Conservation (phyloP, 2,329 filamentous ascomycete genomes). For the Aspergillus sp. region DNA sequence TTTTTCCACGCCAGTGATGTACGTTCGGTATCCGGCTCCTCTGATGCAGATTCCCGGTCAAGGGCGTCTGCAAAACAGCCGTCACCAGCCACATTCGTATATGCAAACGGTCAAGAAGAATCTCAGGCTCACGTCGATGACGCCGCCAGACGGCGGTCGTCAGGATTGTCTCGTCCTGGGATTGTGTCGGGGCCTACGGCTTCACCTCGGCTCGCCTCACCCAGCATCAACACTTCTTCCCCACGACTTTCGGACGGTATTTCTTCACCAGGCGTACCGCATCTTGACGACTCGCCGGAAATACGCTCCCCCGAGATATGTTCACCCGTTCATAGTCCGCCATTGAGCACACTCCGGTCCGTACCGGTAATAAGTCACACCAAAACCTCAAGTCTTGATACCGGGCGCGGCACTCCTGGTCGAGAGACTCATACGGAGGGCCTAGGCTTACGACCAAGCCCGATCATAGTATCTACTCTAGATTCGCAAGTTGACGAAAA, state of each 20-base stretch:
- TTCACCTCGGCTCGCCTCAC: constrained; percentile 33
- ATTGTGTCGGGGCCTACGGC: constrained; percentile 24
- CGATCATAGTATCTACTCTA: constrained; percentile 30
- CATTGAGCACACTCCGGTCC: constrained; percentile 19
- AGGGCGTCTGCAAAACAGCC: constrained; percentile 26
- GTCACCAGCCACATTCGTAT: constrained; percentile 34
- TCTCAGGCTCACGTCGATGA: constrained; percentile 16
- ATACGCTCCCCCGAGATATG: constrained; percentile 19
- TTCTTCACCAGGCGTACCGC: constrained; percentile 18
- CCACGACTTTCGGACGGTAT: constrained; percentile 25
- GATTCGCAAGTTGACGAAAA: constrained; percentile 21
- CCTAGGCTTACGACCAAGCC: constrained; percentile 29
- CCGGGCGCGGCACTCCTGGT: constrained; percentile 9
- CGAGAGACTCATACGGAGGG: constrained; percentile 15
- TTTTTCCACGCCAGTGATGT: constrained; percentile 93
- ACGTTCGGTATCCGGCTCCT: constrained; percentile 48
- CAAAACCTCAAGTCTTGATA: constrained; percentile 38
- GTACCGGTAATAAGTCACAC: constrained; percentile 25
- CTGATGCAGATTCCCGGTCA: constrained; percentile 32
- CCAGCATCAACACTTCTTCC: constrained; percentile 27
- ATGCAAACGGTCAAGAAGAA: constrained; percentile 40
- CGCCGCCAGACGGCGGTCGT: constrained; percentile 29
- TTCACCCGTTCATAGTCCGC: constrained; percentile 22
- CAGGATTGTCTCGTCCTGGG: constrained; percentile 28
- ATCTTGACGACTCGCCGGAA: constrained; percentile 24